Percentiles rank a stretch among this genome's conserved stretches.
These are phyloP conservation scores for Aegle marmelos DNA, from an alignment of 345 rosid genomes.

Conservation along the genomic window DNA sequence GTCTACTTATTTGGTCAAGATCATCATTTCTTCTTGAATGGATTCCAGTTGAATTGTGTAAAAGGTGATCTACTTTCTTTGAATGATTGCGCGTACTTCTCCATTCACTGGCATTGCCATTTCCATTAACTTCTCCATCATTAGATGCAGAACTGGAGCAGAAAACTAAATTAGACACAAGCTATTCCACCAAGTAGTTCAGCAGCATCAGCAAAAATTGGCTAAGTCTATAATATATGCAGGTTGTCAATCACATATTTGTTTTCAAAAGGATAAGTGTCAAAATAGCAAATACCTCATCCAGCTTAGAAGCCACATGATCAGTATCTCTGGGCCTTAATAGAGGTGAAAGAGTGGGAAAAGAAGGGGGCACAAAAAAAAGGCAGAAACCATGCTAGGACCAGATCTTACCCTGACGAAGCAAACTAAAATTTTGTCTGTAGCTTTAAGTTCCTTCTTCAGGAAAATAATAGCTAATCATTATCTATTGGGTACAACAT, in stretches of 20 bases:
- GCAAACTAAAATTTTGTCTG: neutral
- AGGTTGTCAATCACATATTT: neutral
- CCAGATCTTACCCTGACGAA: neutral
- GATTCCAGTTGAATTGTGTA: slow-evolving; percentile 11
- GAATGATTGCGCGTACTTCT: slow-evolving; percentile 41
- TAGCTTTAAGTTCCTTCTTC: neutral
- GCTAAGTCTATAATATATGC: neutral
- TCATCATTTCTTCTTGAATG: slow-evolving; percentile 16
- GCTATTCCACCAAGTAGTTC: neutral
- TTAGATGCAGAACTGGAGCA: slow-evolving; percentile 25
- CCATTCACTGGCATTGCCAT: slow-evolving; percentile 52
- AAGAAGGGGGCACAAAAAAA: neutral
- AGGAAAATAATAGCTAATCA: neutral
- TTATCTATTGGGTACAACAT: neutral
- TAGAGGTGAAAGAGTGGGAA: neutral
- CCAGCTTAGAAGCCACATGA: slow-evolving; percentile 3
- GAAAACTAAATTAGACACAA: slow-evolving; percentile 19
- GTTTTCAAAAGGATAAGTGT: neutral
- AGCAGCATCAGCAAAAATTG: neutral
- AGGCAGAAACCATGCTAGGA: neutral
- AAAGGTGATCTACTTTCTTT: slow-evolving; percentile 10
- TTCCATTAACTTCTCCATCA: slow-evolving; percentile 20
- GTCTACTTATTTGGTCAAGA: slow-evolving; percentile 16
- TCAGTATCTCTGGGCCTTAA: neutral
- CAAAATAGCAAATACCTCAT: neutral